Base-by-base conservation (phyloP, 2,329 filamentous ascomycete species). In the Lachnellula hyalina region DNA sequence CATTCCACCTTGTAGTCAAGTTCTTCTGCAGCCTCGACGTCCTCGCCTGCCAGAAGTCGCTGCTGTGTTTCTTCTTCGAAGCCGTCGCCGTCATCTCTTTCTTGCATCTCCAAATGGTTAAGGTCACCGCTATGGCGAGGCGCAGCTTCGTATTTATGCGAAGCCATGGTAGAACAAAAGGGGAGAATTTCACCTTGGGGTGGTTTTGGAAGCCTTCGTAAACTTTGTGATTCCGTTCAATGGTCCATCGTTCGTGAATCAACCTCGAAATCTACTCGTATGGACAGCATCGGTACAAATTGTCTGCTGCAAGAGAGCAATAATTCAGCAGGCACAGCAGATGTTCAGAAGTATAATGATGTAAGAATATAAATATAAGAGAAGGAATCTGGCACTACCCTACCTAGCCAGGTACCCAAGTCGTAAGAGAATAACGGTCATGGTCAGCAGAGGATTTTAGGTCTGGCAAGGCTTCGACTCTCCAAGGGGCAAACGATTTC, bases 71-170 rank as follows among this genome's bases (percentile, higher is more conserved):
- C 60, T 12, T 53, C 50, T 5, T 58, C 57, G 34, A 47, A 49
- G 2, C 54, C 47, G 28, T 63, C 49, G 2, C 54, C 47, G 25
- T 63, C 58, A 34, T 66, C 59, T 47, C 59, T 54, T 36, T 65
- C 63, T 42, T 63, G 60, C 59, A 67, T 63, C 47, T 68, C 65
- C 3, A 68, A 54, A 44, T 63, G 54, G 6, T 67, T 53, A 32
- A 61, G n/a, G 12, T 58, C 59, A 38, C 56, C 49, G 48, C 53
- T 59, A 6, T 53, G 52, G 14, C 47, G 34, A 6, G 54, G 56
- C 11, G 52, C 55, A 2, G 38, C 36, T 21, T 61, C 41, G 44
- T 65, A 58, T 21, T 48, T 55, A 54, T 56, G 61, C 17, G 47
- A 49, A 51, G 47, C 51, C 64, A 67, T 65, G n/a, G 28, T 28